Evolutionary conservation across 352 stramenopile species (phyloP), one percentile per base, ranked within the genome.

Genomic region (Peronospora belbahrii): DNA sequence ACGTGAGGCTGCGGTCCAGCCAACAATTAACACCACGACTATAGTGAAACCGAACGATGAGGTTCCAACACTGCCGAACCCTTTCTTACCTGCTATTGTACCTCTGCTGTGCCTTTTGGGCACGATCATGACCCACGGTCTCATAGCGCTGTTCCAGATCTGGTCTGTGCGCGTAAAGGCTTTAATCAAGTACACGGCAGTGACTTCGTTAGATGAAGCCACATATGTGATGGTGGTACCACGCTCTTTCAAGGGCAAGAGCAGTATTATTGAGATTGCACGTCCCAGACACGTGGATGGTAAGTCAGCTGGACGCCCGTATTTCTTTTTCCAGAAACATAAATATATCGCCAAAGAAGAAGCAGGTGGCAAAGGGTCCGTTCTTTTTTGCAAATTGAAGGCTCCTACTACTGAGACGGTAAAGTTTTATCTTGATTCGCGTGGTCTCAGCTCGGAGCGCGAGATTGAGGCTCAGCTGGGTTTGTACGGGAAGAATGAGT

Each of bases 401-500:
- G 74, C 81, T 4, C 80, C 78, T 1, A 83, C 69, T 2, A 82
- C 55, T 7, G 65, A 88, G 41, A 23, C 59, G 17, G 66, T 94
- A 19, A 45, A 77, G 59, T 74, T 67, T 23, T 94, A 94, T 52
- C 40, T 85, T 17, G 59, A 68, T 2, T 55, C 64, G 19, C 52
- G 30, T 6, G 83, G 83, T 11, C 48, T 91, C 14, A 50, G 46
- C 2, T 74, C 53, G 6, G 76, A 78, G n/a, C 42, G 20, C 7
- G 61, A 67, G 1, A 65, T 81, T 4, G 57, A 71, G 25, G 18
- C 39, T 13, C 63, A 84, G 43, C 45, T 89, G 23, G 70, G 85
- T 25, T 62, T 89, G 20, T 80, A 87, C 44, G 94, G 90, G 35
- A 79, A 79, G 42, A 98, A 99, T 66, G 77, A 87, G 38, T 97